Percentiles rank a stretch among this genome's conserved stretches.
phyloP scores from a whole-genome alignment of 2,329 filamentous ascomycete species.

The Trichoderma koningii region DNA sequence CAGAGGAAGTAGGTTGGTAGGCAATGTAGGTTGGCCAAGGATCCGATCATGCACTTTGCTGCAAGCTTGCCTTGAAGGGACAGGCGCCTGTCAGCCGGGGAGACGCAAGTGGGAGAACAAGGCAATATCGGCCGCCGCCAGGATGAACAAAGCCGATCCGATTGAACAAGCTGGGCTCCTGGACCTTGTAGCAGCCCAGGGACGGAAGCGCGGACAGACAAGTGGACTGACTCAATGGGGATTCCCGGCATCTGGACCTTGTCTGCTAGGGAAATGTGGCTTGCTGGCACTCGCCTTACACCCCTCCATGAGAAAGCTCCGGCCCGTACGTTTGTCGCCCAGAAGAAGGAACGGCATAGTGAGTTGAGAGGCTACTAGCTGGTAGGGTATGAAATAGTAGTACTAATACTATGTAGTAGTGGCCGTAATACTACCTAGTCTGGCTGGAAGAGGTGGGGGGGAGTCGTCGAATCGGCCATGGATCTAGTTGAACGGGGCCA shows the following conservation, averaged over 20 bases:
- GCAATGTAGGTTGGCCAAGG: neutral
- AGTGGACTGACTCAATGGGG: conserved; percentile 14
- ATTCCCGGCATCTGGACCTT: neutral
- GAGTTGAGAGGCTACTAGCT: too few species aligned
- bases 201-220: conserved; percentile 16
- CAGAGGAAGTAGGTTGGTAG: neutral
- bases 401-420: too few species aligned
- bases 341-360: conserved; percentile 3
- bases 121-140: neutral
- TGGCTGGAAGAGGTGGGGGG: neutral
- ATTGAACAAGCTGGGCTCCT: conserved; percentile 8
- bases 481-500: conserved; percentile 10
- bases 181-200: neutral
- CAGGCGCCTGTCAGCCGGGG: neutral
- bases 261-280: conserved; percentile 11
- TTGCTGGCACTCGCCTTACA: conserved; percentile 12
- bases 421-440: neutral
- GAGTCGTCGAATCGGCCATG: neutral
- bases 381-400: too few species aligned
- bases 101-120: conserved; percentile 2
- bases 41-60: too few species aligned
- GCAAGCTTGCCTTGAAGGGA: neutral
- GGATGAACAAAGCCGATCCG: conserved; percentile 17
- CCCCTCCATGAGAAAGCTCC: conserved; percentile 1
- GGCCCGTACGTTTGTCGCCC: conserved; percentile 14